Base-by-base conservation (phyloP, 345 rosid species). In the Salix koriyanagi region DNA sequence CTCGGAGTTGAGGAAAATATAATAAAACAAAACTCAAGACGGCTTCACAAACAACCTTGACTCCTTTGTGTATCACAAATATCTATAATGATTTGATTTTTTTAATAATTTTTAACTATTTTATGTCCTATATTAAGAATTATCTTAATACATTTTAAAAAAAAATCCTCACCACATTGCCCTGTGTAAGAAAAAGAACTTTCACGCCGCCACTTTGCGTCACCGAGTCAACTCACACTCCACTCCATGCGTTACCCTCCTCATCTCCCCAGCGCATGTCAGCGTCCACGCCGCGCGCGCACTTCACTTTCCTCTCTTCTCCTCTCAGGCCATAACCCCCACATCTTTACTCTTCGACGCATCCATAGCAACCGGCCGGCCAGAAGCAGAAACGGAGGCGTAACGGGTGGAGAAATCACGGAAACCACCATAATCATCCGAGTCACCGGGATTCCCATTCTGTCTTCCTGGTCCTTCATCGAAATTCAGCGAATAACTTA, bases 401-500 rank as follows among this genome's bases (percentile, higher is more conserved):
- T 74, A 79, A 7, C 82, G 74, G 54, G 74, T 12, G 7, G 70
- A 74, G 66, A 79, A 79, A 48, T 79, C 82, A 15, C 70, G 65
- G 26, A 74, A 79, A 16, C 82, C 75, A 16, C 70, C 70, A 65
- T 60, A 46, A 60, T 61, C 75, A 0, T 73, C 69, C 16, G 39
- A 50, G 1, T 73, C 69, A 46, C 56, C 72, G 72, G 7, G 12
- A 8, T 69, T 4, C 26, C 72, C 72, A 32, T 34, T 74, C 52
- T 67, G 77, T n/a, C 73, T 67, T 7, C 72, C 72, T 11, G 62
- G 77, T 1, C 87, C 91, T 54, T 91, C 91, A 77, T 93, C 98
- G 85, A 96, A 94, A 74, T 96, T 96, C 77, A 93, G 79, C 12
- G 98, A 77, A 83, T 96, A 93, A 71, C 96, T 91, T 84, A 93